Conservation (phyloP, 78 protist genomes). For the Speleostelium caveatum region DNA sequence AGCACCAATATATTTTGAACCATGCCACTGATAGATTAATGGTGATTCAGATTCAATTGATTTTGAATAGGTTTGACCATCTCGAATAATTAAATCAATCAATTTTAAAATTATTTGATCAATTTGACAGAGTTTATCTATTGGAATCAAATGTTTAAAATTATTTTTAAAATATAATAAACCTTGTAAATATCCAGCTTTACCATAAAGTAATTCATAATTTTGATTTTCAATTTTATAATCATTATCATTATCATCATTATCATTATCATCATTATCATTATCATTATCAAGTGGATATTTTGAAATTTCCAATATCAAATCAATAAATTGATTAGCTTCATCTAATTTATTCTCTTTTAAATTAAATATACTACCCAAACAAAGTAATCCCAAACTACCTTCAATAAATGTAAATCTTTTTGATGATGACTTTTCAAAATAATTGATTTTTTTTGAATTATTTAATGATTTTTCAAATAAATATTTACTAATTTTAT, state of each 20-base stretch:
- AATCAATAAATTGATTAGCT: neutral
- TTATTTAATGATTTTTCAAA: neutral
- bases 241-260: neutral
- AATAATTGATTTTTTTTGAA: neutral
- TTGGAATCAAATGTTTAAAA: neutral
- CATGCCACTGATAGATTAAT: constrained; percentile 42
- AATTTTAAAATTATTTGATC: no score
- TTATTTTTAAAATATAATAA: neutral
- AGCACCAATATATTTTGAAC: constrained; percentile 13
- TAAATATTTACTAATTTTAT: no score
- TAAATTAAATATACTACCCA: neutral
- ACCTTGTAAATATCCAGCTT: constrained; percentile 10
- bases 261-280: neutral
- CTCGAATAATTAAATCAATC: no score
- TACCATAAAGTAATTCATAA: constrained; percentile 20
- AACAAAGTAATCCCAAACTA: neutral
- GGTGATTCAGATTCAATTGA: neutral
- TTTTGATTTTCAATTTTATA: neutral
- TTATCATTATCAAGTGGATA: neutral
- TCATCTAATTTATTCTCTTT: neutral
- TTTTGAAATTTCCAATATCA: neutral
- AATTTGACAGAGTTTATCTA: no score
- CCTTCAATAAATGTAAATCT: constrained; percentile 8
- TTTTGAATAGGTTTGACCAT: neutral
- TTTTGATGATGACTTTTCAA: neutral